Evolutionary conservation across 2,329 filamentous ascomycete genomes (phyloP), one percentile per base, ranked within the genome.

Genomic region (Colletotrichum karsti): DNA sequence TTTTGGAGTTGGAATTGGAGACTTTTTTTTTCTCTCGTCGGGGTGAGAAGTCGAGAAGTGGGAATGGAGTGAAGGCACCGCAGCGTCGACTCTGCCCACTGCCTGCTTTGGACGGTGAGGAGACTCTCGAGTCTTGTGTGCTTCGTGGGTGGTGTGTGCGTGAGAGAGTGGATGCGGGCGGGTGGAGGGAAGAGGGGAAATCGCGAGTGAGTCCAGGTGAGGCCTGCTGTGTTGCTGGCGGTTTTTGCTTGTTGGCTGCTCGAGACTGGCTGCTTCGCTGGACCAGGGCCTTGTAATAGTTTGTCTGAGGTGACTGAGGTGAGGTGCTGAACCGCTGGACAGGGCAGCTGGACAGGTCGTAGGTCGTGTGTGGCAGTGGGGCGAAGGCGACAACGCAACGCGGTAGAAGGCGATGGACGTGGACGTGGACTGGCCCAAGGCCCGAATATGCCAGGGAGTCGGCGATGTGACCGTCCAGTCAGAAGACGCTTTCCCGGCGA

Each of bases 1-100:
- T 69, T 60, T 66, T 37, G 54, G 66, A 61, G 62, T 35, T 69
- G 66, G 62, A 61, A 66, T 64, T 69, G 64, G 64, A 67, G 60
- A 67, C 60, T 63, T 67, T 61, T 37, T 56, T 66, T 67, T 67
- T 67, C 22, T 37, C 22, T 20, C 24, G 15, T 28, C 35, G 64
- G 64, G 59, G 44, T 67, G 59, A 57, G 59, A 67, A 67, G 64
- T 63, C 44, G 46, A 44, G 59, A 42, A 33, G 63, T 53, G 59
- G 64, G 51, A 35, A 63, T 67, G 51, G 53, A 46, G 59, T 53
- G 53, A 44, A 51, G 33, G n/a, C n/a, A n/a, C n/a, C n/a, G n/a
- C n/a, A n/a, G n/a, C n/a, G 53, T 53, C 42, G 48, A 57, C 63
- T n/a, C n/a, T 35, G 42, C 41, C 55, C 41, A 39, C 37, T 50